Evolutionary conservation across 176 grass and related monocot species (phyloP).

Genomic region (Pontederia crassipes): DNA sequence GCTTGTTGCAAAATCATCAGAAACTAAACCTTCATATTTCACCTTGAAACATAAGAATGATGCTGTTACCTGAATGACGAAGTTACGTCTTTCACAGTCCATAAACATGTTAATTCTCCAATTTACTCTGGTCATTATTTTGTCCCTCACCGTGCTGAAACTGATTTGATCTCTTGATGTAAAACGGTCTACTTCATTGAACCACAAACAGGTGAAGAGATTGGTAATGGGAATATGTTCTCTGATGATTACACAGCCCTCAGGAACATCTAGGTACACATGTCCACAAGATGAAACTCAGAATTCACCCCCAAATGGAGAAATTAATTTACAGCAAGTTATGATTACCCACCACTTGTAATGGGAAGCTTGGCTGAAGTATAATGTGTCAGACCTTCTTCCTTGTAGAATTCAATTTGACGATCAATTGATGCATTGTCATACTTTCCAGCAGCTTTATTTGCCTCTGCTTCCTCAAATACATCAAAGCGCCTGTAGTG

Average conservation of each 20-base stretch:
- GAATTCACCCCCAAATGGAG: no score
- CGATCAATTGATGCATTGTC: slow-evolving; percentile 87
- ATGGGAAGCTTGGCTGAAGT: slow-evolving; percentile 87
- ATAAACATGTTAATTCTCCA: slow-evolving; percentile 91
- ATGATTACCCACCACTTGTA: slow-evolving; percentile 59
- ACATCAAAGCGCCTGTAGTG: slow-evolving; percentile 98
- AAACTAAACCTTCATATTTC: not conserved
- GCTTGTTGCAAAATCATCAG: not conserved
- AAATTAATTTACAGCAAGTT: not conserved
- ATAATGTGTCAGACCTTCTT: slow-evolving; percentile 92
- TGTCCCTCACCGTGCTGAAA: slow-evolving; percentile 91
- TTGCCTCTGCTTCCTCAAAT: slow-evolving; percentile 97
- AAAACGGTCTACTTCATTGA: slow-evolving; percentile 92
- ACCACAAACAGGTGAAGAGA: slow-evolving; percentile 92
- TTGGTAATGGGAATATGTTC: slow-evolving; percentile 85
- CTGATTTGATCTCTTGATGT: slow-evolving; percentile 88
- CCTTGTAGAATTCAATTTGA: slow-evolving; percentile 94
- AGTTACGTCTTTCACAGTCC: slow-evolving; percentile 92
- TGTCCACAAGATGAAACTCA: no score
- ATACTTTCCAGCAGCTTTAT: slow-evolving; percentile 94
- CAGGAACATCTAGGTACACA: slow-evolving; percentile 65
- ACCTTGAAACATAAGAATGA: not conserved
- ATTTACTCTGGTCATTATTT: slow-evolving; percentile 62
- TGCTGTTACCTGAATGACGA: slow-evolving; percentile 82
- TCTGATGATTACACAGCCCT: slow-evolving; percentile 92